Base-by-base conservation (phyloP, 148 eudicot genomes). In the Gaultheria prostrata region DNA sequence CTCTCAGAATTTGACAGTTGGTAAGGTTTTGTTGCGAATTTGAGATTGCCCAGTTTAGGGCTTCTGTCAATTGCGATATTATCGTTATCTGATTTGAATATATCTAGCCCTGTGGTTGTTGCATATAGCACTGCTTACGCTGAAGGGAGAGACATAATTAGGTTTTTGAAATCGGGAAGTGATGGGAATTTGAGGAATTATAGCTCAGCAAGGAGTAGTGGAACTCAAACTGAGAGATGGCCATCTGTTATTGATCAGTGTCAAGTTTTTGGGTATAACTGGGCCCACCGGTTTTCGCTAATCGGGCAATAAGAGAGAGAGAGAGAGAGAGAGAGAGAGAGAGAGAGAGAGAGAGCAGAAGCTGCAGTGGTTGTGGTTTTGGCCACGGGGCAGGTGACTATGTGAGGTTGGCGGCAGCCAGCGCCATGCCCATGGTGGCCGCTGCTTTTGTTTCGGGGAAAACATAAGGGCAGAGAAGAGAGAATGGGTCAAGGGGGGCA, bases 181-280 rank as follows among this genome's bases (percentile, higher is more conserved):
- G 61, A 56, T 56, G 61, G 61, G 18, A 30, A 69, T 10, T 69
- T 28, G 39, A 28, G 73, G 14, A 30, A 30, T 69, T 69, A 69
- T 28, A 26, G 73, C 73, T 30, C 73, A 17, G 48, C 81, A 2
- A 80, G 45, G 8, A 90, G 91, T 3, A 85, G 90, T 82, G 86
- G 89, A 2, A 82, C 73, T 26, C 33, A 24, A 13, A 71, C 32
- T 59, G 86, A 80, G 59, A 85, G 90, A 20, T 95, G 98, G 98
- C 82, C 91, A 59, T 98, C 94, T 39, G 91, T 95, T 21, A 83
- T 87, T 89, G 94, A 95, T 86, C 96, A 92, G 65, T 95, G 98
- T 85, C 78, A 83, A 61, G 95, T 95, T 54, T 95, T 87, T 81
- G 96, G 98, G 35, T 95, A 86, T 33, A 35, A 4, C 39, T 35